A percentile compares a stretch with the other conserved stretches of the same genome.
phyloP scores from a whole-genome alignment of 805 yeast species.

The Candida maris region DNA sequence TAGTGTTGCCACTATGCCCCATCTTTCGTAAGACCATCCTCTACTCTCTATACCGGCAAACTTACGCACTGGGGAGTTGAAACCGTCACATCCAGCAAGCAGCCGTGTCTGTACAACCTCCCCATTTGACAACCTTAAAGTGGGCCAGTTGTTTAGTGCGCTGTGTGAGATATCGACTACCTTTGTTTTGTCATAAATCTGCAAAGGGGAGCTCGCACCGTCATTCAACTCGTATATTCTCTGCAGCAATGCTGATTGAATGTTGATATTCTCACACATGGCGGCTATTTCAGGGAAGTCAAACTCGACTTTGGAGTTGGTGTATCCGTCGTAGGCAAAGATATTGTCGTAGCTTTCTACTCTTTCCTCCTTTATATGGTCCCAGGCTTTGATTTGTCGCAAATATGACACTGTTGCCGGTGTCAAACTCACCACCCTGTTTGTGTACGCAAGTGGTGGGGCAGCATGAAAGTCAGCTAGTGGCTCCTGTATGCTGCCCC shows the following conservation, averaged over 20 bases:
- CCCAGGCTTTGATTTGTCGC: constrained; percentile 73
- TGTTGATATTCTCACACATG: constrained; percentile 85
- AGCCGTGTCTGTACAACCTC: constrained; percentile 60
- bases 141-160: constrained; percentile 63
- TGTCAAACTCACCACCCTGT: constrained; percentile 82
- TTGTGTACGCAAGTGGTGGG: constrained; percentile 57
- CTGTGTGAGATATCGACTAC: constrained; percentile 53
- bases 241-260: constrained; percentile 69
- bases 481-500: constrained; percentile 47
- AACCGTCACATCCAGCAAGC: constrained; percentile 95
- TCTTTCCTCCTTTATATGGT: constrained; percentile 62
- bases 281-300: constrained; percentile 66
- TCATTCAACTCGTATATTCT: constrained; percentile 44
- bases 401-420: constrained; percentile 72
- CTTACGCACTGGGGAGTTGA: constrained; percentile 84
- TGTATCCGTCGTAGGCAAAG: constrained; percentile 81
- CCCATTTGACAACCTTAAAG: constrained; percentile 65
- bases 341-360: constrained; percentile 77
- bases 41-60: constrained; percentile 79
- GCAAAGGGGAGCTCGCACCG: constrained; percentile 26
- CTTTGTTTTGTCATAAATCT: constrained; percentile 61
- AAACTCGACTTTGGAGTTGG: constrained; percentile 67
- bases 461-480: constrained; percentile 42
- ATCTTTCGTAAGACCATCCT: constrained; percentile 88
- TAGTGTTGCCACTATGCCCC: constrained; percentile 91